Evolutionary conservation across 768 basidiomycete genomes (phyloP).

Genomic region (Termitomyces sp.): DNA sequence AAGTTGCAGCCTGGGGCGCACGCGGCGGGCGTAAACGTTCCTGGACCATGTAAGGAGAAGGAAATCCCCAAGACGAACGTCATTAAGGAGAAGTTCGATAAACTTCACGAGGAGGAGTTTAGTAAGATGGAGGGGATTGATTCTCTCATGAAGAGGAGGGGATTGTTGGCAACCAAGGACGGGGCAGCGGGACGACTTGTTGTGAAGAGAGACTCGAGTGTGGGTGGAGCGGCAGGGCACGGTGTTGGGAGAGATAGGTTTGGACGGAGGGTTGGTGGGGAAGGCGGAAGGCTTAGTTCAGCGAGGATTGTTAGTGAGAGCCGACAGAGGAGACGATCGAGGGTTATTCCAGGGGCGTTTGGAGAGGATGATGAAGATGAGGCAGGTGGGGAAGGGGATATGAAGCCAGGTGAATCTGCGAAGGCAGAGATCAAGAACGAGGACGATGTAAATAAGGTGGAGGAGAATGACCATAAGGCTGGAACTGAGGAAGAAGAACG

Average conservation of each 20-base stretch:
- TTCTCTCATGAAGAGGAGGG: conserved; percentile 31
- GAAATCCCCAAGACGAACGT: conserved; percentile 27
- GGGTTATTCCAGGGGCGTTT: conserved; percentile 56
- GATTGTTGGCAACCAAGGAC: conserved; percentile 14
- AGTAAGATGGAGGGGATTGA: conserved; percentile 77
- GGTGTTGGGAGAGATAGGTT: conserved; percentile 21
- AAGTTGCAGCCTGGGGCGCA: conserved; percentile 32
- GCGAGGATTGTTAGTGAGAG: conserved; percentile 44
- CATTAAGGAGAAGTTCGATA: conserved; percentile 47
- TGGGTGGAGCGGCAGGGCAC: conserved; percentile 21
- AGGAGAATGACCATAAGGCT: conserved; percentile 32
- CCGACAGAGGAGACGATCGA: conserved; percentile 32
- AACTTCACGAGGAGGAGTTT: conserved; percentile 62
- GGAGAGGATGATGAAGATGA: conserved; percentile 43
- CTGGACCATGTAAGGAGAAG: conserved; percentile 23
- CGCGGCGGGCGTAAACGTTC: conserved; percentile 11
- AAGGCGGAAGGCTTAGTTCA: conserved; percentile 25
- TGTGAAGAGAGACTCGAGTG: conserved; percentile 51
- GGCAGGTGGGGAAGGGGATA: conserved; percentile 35
- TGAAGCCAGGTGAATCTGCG: conserved; percentile 20
- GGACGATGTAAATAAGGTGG: conserved; percentile 26
- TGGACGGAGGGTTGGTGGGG: conserved; percentile 19
- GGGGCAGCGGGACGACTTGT: conserved; percentile 14
- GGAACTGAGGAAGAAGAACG: conserved; percentile 43
- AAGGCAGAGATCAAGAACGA: conserved; percentile 7